phyloP scores from a whole-genome alignment of 1,284 basidiomycete genomes.

The Puccinia novopanici region DNA sequence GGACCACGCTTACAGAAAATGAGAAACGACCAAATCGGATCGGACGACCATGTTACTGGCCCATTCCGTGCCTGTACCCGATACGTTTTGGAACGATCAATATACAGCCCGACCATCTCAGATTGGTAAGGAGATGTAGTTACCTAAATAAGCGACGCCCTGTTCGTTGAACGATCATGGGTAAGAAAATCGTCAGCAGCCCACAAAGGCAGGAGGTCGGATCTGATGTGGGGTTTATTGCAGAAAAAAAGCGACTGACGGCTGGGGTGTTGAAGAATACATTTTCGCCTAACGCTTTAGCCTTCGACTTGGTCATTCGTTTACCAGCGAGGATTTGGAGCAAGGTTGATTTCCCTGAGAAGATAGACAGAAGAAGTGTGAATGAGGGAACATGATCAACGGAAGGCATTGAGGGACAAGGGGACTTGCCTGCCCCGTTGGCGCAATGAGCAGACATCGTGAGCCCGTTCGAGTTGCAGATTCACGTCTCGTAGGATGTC shows the following conservation, averaged over 20 bases:
- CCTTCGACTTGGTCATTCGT: slow-evolving; percentile 67
- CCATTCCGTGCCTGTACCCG: slow-evolving; percentile 62
- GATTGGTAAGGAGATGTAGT: slow-evolving; percentile 55
- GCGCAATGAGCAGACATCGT: slow-evolving; percentile 79
- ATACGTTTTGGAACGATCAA: neutral
- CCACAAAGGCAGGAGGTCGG: slow-evolving; percentile 9
- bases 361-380: slow-evolving; percentile 63
- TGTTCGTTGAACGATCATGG: slow-evolving; percentile 53
- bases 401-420: neutral
- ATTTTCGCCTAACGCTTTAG: slow-evolving; percentile 73
- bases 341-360: slow-evolving; percentile 92
- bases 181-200: neutral
- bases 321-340: slow-evolving; percentile 93
- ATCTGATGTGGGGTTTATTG: neutral
- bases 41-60: slow-evolving; percentile 96
- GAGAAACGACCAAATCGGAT: slow-evolving; percentile 82
- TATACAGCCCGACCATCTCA: neutral
- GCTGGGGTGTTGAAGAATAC: slow-evolving; percentile 70
- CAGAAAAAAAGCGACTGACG: slow-evolving; percentile 55
- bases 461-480: slow-evolving; percentile 72
- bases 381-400: slow-evolving; percentile 12
- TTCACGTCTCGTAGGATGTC: slow-evolving; percentile 53
- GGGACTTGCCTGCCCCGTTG: slow-evolving; percentile 73
- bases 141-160: slow-evolving; percentile 86
- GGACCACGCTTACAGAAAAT: slow-evolving; percentile 69